Base-by-base conservation (phyloP, 139 green algal species). In the Tetraselmis striata region DNA sequence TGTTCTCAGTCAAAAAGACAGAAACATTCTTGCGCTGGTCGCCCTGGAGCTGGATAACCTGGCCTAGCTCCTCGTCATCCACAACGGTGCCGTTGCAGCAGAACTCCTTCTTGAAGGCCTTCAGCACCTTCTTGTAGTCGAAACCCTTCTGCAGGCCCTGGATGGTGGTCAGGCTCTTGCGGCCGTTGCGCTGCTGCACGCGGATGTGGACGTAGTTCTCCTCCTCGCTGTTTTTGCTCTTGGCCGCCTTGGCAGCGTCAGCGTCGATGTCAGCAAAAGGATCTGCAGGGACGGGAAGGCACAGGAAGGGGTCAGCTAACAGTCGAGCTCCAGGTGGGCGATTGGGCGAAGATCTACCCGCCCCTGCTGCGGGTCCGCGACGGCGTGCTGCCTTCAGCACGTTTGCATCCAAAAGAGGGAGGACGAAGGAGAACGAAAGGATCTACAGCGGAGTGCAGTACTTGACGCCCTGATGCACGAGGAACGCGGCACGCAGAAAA, bases 101-200 rank as follows among this genome's bases (percentile, higher is more conserved):
- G 83, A 98, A 99, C 84, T 98, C 93, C 86, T 99, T 99, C 92
- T 99, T 99, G 82, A 99, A 94, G 0, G 95, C 97, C 83, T 99
- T 99, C 23, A 99, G 86, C 23, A 99, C 94, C 85, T 98, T 98
- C 88, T 98, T 98, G 88, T 98, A 98, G 82, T 99, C 96, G 83
- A 96, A 98, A 1, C 84, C 87, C 85, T 97, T 90, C 79, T 96
- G 92, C 1, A 98, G 87, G 74, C 95, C 95, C 91, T 98, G 90
- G 82, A 90, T 92, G 2, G 97, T 99, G 1, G 97, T 99, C 91
- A 99, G 87, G 28, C 83, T 94, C 88, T 99, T 99, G 76, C 94
- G 93, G 81, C 97, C 97, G 92, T 99, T 99, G 80, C 97, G 90
- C 84, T 98, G 96, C 89, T 99, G 97, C 29, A 99, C 90, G 58